These are phyloP conservation scores for Pisolithus sp. DNA, from an alignment of 768 basidiomycete species.

Conservation along the genomic window DNA sequence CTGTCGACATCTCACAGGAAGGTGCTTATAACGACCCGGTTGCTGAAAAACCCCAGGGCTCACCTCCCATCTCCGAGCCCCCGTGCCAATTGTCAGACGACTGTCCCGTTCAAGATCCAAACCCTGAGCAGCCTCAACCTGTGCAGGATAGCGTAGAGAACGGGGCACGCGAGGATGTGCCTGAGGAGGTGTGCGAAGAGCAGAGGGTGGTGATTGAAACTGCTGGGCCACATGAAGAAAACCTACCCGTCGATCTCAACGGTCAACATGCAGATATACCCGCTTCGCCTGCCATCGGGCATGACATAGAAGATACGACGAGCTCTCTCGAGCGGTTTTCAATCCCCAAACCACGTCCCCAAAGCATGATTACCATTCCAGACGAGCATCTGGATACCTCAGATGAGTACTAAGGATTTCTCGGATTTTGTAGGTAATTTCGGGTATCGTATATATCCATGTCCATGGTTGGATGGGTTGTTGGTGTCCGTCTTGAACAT, in stretches of 20 bases:
- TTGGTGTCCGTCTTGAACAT: background rate
- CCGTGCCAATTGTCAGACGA: background rate
- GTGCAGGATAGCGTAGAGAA: background rate
- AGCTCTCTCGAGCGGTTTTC: slow-evolving; percentile 48
- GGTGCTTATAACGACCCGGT: slow-evolving; percentile 8
- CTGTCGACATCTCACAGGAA: slow-evolving; percentile 9
- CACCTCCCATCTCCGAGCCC: background rate
- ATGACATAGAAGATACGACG: slow-evolving; percentile 60
- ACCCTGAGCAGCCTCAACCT: background rate
- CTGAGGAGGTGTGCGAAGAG: slow-evolving; percentile 10
- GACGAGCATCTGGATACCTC: slow-evolving; percentile 51
- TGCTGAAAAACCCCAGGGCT: background rate
- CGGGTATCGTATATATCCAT: slow-evolving; percentile 18
- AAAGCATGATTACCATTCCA: slow-evolving; percentile 44
- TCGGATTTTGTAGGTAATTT: slow-evolving; percentile 17
- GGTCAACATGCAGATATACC: slow-evolving; percentile 1
- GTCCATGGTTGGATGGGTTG: slow-evolving; percentile 18
- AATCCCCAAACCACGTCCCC: slow-evolving; percentile 34
- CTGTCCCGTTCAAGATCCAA: background rate
- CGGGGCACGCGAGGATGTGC: slow-evolving; percentile 2
- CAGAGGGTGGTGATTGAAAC: slow-evolving; percentile 6
- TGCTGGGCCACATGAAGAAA: slow-evolving; percentile 7
- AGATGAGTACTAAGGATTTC: slow-evolving; percentile 39
- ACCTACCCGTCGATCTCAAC: slow-evolving; percentile 9
- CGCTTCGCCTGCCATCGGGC: slow-evolving; percentile 12